Percentiles rank a stretch among this genome's conserved stretches.
Evolutionary conservation across 768 basidiomycete species (phyloP).

Genomic region (Termitomyces sp.): DNA sequence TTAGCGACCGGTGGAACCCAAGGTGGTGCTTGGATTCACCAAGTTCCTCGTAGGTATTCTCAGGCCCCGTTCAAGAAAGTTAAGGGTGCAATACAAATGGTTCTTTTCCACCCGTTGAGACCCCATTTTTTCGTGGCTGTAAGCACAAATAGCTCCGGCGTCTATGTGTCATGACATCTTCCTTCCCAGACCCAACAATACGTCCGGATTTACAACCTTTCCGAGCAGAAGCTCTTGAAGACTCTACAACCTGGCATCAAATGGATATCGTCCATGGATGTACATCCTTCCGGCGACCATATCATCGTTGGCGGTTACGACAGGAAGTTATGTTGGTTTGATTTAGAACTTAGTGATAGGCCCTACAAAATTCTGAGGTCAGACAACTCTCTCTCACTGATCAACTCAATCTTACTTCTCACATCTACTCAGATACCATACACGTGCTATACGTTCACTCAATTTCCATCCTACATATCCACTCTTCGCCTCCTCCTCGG

Average conservation of each 20-base stretch:
- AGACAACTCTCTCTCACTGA: slow-evolving; percentile 17
- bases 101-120: slow-evolving; percentile 91
- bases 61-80: slow-evolving; percentile 98
- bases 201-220: slow-evolving; percentile 90
- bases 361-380: slow-evolving; percentile 95
- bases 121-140: slow-evolving; percentile 98
- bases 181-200: slow-evolving; percentile 84
- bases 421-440: slow-evolving; percentile 67
- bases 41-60: slow-evolving; percentile 87
- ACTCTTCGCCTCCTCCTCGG: slow-evolving; percentile 92
- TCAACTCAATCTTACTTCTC: slow-evolving; percentile 8
- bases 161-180: slow-evolving; percentile 10
- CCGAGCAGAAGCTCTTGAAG: slow-evolving; percentile 89
- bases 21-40: slow-evolving; percentile 93
- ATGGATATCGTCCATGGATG: slow-evolving; percentile 97
- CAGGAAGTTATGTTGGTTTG: slow-evolving; percentile 97
- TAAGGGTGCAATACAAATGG: slow-evolving; percentile 84
- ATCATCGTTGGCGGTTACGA: slow-evolving; percentile 97
- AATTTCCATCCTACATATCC: slow-evolving; percentile 94
- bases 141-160: slow-evolving; percentile 25
- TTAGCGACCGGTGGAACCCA: slow-evolving; percentile 64
- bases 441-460: slow-evolving; percentile 87
- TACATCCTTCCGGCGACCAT: slow-evolving; percentile 95
- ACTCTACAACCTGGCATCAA: slow-evolving; percentile 92
- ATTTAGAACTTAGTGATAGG: slow-evolving; percentile 92